These are phyloP conservation scores for Sclerotinia nivalis DNA, from an alignment of 2,329 filamentous ascomycete species.

Conservation along the genomic window DNA sequence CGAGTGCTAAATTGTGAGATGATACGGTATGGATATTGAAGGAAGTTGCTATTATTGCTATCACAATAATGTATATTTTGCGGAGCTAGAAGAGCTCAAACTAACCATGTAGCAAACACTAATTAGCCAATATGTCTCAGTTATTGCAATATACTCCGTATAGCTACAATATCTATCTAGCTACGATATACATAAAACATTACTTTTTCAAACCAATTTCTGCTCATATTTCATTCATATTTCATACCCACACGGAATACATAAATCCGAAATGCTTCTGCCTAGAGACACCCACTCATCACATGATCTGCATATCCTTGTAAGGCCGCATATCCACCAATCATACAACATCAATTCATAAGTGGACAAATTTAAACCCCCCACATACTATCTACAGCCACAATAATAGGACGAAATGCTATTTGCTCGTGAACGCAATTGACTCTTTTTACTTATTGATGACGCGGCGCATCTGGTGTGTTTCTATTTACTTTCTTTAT, in stretches of 20 bases:
- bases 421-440: neutral
- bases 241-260: neutral
- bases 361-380: neutral
- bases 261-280: slow-evolving; percentile 16
- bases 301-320: slow-evolving; percentile 2
- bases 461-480: neutral
- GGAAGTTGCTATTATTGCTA: slow-evolving; percentile 33
- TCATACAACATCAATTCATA: neutral
- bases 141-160: neutral
- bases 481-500: neutral
- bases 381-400: neutral
- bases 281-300: slow-evolving; percentile 2
- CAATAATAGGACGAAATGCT: neutral
- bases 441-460: neutral
- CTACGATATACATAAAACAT: neutral
- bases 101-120: slow-evolving; percentile 34
- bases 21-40: slow-evolving; percentile 18
- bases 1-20: slow-evolving; percentile 18
- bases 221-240: neutral
- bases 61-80: slow-evolving; percentile 27
- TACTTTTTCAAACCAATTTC: neutral
- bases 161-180: neutral
- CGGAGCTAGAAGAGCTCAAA: slow-evolving; percentile 22
- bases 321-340: neutral
- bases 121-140: slow-evolving; percentile 12